Conservation (phyloP, 2,329 filamentous ascomycete genomes). For the Ceratocystiopsis brevicomis region DNA sequence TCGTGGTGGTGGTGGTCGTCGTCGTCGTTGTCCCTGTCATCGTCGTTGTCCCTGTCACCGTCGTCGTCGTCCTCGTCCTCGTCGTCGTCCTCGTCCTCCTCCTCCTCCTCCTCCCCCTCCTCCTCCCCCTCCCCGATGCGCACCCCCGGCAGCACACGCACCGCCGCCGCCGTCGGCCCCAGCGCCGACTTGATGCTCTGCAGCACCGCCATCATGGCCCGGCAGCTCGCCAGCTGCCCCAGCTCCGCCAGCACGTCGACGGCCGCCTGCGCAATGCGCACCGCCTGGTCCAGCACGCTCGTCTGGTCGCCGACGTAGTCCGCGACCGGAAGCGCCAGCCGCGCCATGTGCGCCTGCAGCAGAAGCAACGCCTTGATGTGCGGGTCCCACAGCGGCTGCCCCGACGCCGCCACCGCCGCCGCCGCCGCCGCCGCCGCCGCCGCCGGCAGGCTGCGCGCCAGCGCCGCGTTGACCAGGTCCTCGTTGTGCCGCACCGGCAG, state of each 20-base stretch:
- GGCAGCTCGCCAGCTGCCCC: slow-evolving; percentile 58
- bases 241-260: slow-evolving; percentile 88
- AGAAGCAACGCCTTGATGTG: slow-evolving; percentile 93
- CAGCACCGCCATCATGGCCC: slow-evolving; percentile 66
- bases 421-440: slow-evolving; percentile 28
- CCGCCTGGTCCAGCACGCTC: slow-evolving; percentile 79
- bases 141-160: slow-evolving; percentile 68
- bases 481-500: slow-evolving; percentile 95
- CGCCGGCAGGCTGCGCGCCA: slow-evolving; percentile 62
- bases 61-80: slow-evolving; percentile 6
- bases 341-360: slow-evolving; percentile 85
- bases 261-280: slow-evolving; percentile 88
- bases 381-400: slow-evolving; percentile 90
- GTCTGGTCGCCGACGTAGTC: slow-evolving; percentile 94
- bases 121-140: slow-evolving; percentile 13
- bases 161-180: slow-evolving; percentile 68
- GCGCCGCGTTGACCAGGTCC: slow-evolving; percentile 84
- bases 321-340: slow-evolving; percentile 78
- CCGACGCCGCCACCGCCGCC: slow-evolving; percentile 41
- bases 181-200: slow-evolving; percentile 84
- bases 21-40: slow-evolving; percentile 1
- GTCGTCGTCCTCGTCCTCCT: background rate
- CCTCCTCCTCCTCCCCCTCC: background rate
- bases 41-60: background rate
- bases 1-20: slow-evolving; percentile 21